Evolutionary conservation across 2,329 filamentous ascomycete species (phyloP), one percentile per base, ranked within the genome.

Genomic region (Epichloe elymi): DNA sequence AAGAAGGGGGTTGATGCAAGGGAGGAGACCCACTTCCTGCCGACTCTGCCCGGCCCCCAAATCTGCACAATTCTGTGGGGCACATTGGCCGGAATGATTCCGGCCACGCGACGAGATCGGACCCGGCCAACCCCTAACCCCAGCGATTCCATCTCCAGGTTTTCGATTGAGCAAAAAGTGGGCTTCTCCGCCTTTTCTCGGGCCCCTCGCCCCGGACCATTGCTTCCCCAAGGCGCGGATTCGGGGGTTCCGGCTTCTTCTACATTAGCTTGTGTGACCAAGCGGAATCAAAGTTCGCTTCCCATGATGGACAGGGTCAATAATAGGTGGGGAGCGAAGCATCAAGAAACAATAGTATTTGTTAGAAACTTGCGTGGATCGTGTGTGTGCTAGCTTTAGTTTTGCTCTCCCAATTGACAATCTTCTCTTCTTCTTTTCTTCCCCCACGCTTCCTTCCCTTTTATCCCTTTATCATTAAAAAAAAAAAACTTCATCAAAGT

Each of bases 11-110:
- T 30, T 30, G 26, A 30, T 3, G n/a, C 26, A 42, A 46, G 17
- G 15, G 41, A 5, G 8, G 7, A 17, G 54, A 33, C 53, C 55
- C 56, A 55, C 56, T 45, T 47, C 39, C 39, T 58, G 53, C 59
- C 60, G 58, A 54, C 37, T 56, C 51, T 59, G 60, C 53, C 57
- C 57, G 58, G 54, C 54, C 54, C 54, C 53, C 35, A 35, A 50
- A 51, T 44, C 19, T 40, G 51, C 35, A 26, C 33, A 12, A 23
- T 37, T 37, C 38, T 37, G 51, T 50, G 53, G 60, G 57, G 53
- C 44, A 51, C 46, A 45, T 51, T 63, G 63, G 63, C 63, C 63
- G 63, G 63, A 65, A 65, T 48, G 2, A 47, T 65, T 65, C 63
- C 63, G 63, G 63, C 63, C 63, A 61, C 53, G 42, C 49, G 51